Conservation (phyloP, 805 yeast genomes). For the Sungouiozyma intestinalis region DNA sequence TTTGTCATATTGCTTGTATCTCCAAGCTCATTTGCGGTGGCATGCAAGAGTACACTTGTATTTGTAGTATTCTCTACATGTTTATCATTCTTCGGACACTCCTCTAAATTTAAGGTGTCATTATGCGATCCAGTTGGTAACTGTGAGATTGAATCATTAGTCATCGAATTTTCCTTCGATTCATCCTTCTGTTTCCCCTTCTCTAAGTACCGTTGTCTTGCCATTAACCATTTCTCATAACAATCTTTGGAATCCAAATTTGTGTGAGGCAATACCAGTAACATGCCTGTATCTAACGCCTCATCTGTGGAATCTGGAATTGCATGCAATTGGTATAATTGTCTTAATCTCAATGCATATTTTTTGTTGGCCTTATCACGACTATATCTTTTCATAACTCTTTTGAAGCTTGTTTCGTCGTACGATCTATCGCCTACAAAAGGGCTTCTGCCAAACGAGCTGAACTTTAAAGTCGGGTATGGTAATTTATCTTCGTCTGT, state of each 20-base stretch:
- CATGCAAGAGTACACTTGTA: not conserved
- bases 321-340: slow-evolving; percentile 23
- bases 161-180: not conserved
- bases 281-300: slow-evolving; percentile 3
- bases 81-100: not conserved
- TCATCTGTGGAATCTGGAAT: slow-evolving; percentile 9
- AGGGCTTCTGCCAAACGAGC: slow-evolving; percentile 60
- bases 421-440: slow-evolving; percentile 50
- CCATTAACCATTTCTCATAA: slow-evolving; percentile 11
- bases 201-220: slow-evolving; percentile 1
- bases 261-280: slow-evolving; percentile 17
- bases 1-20: not conserved
- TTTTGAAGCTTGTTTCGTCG: slow-evolving; percentile 20
- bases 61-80: not conserved
- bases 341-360: slow-evolving; percentile 24
- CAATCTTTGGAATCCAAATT: slow-evolving; percentile 15
- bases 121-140: not conserved
- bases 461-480: slow-evolving; percentile 25
- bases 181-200: not conserved
- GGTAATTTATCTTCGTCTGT: slow-evolving; percentile 30
- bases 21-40: not conserved
- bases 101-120: not conserved
- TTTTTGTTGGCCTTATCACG: slow-evolving; percentile 24
- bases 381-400: slow-evolving; percentile 24
- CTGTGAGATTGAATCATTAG: not conserved